Percentiles rank a stretch among this genome's conserved stretches.
phyloP scores from a whole-genome alignment of 306 rosid genomes.

The Neltuma alba region DNA sequence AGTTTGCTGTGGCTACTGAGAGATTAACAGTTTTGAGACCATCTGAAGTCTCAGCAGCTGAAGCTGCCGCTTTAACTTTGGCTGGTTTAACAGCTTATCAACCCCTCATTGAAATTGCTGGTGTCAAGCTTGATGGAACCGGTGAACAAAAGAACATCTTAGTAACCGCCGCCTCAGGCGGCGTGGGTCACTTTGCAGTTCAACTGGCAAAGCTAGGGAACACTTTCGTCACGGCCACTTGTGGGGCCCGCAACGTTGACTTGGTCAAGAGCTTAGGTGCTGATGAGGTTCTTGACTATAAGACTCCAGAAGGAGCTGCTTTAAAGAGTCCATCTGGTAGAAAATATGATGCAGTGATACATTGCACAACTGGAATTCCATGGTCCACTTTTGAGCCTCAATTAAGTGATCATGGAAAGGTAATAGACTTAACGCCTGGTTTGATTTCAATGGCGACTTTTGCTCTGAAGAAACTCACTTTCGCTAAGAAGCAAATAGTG shows the following conservation, averaged over 20 bases:
- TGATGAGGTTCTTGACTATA: constrained; percentile 76
- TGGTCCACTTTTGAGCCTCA: constrained; percentile 68
- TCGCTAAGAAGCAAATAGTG: constrained; percentile 64
- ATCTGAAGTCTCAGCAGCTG: constrained; percentile 60
- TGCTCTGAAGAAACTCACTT: constrained; percentile 52
- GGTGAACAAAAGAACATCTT: constrained; percentile 55
- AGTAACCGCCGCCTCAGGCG: constrained; percentile 63
- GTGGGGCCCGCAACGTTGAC: constrained; percentile 65
- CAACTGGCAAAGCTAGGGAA: constrained; percentile 74
- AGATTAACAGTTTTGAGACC: constrained; percentile 57
- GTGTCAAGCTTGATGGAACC: constrained; percentile 68
- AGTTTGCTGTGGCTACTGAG: constrained; percentile 52
- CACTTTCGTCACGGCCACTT: constrained; percentile 66
- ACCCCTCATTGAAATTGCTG: constrained; percentile 61
- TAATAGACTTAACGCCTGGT: constrained; percentile 57
- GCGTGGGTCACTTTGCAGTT: constrained; percentile 63
- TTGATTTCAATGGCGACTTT: constrained; percentile 23
- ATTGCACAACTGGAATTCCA: constrained; percentile 55
- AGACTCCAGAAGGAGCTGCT: constrained; percentile 59
- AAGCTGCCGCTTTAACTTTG: constrained; percentile 57
- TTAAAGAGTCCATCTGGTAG: constrained; percentile 64
- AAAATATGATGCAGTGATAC: constrained; percentile 63
- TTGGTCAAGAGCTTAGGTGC: constrained; percentile 67
- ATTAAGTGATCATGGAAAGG: constrained; percentile 53
- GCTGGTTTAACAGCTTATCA: constrained; percentile 72